Evolutionary conservation across 2,329 filamentous ascomycete genomes (phyloP), one percentile per base, ranked within the genome.

Genomic region (Alternaria triticina): DNA sequence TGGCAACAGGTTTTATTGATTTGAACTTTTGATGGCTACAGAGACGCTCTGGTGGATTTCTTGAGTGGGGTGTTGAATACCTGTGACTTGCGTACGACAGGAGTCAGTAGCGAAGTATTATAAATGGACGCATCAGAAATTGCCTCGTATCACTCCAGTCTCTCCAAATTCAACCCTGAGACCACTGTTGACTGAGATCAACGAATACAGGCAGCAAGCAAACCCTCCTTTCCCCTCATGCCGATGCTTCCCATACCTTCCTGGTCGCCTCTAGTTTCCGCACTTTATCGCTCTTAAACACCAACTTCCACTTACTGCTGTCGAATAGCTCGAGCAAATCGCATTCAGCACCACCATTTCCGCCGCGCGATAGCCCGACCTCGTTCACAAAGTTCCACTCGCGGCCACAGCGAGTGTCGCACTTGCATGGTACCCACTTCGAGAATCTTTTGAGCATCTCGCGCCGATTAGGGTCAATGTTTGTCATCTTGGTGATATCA

Each of bases 321-420:
- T 45, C 27, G 2, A 57, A 57, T 46, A 61, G 22, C 5, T 30
- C 9, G 4, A 43, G 45, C n/a, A 61, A 27, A 10, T 61, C 46
- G n/a, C 59, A 61, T 23, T 57, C 54, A 8, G 20, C 13, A 7
- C 25, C 12, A 6, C 44, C 50, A 33, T 57, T 47, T 12, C 54
- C 52, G 33, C 59, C 54, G 13, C 46, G 45, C 25, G 52, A 57
- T 7, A 61, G 15, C 15, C 59, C 59, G 28, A 46, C 20, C 45
- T 56, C 59, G 3, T 61, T 61, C 13, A 61, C 59, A n/a, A 61
- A 61, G 7, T 61, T 61, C 59, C 57, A 59, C 5, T 51, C 20
- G 12, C 59, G 54, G 12, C 36, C 27, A 40, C 59, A 61, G 11
- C 40, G n/a, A 7, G 43, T 40, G 3, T 49, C 45, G 20, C 60